Base-by-base conservation (phyloP, 495 filamentous ascomycete species). In the Aspergillus panamensis region DNA sequence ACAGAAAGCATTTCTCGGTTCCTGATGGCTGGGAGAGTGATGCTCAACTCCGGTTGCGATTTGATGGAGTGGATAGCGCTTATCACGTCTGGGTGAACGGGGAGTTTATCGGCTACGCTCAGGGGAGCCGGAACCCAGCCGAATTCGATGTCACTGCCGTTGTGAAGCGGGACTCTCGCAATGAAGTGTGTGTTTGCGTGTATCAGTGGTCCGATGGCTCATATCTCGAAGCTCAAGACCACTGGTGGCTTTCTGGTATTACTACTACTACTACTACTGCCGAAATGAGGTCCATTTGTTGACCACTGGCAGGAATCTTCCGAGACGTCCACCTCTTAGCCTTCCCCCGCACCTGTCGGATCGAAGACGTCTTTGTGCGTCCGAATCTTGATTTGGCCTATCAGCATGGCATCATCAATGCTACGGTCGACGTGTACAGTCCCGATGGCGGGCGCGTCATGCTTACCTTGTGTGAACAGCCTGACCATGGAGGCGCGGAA, bases 1-100 rank as follows among this genome's bases (percentile, higher is more conserved):
- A 86, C 62, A 70, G 79, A 54, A 74, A 72, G 20, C 64, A 66
- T 29, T 85, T 86, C 48, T 55, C 66, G 0, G 69, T 84, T 6
- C 79, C 80, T 0, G 17, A 47, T 0, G 58, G 48, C 6, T 69
- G 66, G 64, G 39, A 59, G 1, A 47, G 50, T 13, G 55, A 47
- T 9, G 53, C 60, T 20, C 57, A 63, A 30, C 51, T 57, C 1
- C 66, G 47, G 3, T 19, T 61, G 8, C 59, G 59, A 4, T 61
- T 51, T n/a, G 59, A 69, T 48, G 66, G 66, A 8, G 44, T 55
- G 13, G 53, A 59, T 16, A 57, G 57, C 19, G 59, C 59, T 6
- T 61, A 45, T n/a, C 29, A 58, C 43, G 42, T 69, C 8, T 54
- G 63, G 33, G 48, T 55, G n/a, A 69, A 69, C 40, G 50, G 54